A percentile compares a stretch with the other conserved stretches of the same genome.
Conservation (phyloP, 768 basidiomycete genomes). For the Leccinum barrowsii region DNA sequence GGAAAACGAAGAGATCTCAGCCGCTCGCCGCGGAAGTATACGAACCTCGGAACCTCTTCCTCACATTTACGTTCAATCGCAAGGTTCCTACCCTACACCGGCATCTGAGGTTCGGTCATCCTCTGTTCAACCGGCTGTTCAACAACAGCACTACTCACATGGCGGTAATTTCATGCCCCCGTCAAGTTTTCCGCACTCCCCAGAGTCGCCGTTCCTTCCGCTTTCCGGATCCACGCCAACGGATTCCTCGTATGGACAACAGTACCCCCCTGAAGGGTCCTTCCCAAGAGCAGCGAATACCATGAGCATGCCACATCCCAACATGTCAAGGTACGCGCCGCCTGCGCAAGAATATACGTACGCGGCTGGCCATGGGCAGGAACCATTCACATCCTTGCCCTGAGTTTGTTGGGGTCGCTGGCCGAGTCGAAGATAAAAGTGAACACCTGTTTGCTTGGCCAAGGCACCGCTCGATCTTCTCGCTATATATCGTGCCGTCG, state of each 20-base stretch:
- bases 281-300: conserved; percentile 13
- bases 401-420: conserved; percentile 9
- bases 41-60: conserved; percentile 19
- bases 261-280: conserved; percentile 17
- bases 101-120: conserved; percentile 15
- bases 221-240: conserved; percentile 9
- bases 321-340: conserved; percentile 16
- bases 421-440: not conserved
- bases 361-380: conserved; percentile 21
- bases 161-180: conserved; percentile 12
- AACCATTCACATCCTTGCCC: conserved; percentile 17
- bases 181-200: conserved; percentile 9
- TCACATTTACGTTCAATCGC: conserved; percentile 22
- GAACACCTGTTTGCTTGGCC: conserved; percentile 1
- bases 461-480: not conserved
- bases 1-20: conserved; percentile 18
- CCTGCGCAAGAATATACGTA: conserved; percentile 22
- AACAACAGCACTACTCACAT: conserved; percentile 18
- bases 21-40: conserved; percentile 27
- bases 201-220: conserved; percentile 18
- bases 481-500: conserved; percentile 5
- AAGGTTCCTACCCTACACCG: conserved; percentile 14
- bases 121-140: conserved; percentile 16
- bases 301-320: conserved; percentile 13
- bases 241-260: conserved; percentile 15